Base-by-base conservation (phyloP, 257 asterid genomes). In the Euphrasia confusa region DNA sequence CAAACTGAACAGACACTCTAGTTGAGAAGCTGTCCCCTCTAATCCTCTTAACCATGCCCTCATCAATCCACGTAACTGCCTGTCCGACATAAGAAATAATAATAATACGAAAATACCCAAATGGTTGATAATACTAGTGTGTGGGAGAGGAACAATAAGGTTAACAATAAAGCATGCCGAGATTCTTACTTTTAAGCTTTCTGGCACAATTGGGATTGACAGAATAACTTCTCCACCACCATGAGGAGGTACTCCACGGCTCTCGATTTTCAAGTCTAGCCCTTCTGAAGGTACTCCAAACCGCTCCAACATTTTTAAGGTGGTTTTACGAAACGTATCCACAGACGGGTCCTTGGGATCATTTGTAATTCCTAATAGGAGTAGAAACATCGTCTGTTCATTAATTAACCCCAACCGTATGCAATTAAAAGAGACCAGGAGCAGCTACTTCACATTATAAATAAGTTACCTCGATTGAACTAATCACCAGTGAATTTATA, bases 31-130 rank as follows among this genome's bases (percentile, higher is more conserved):
- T 71, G 66, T 70, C 69, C 59, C 97, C 97, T 75, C 97, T 80
- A 60, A 92, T 89, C 76, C 94, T 82, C 87, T 87, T 89, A 68
- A 87, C 99, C 96, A 86, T 71, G 70, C 99, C 99, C 76, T 83
- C 96, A 7, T 89, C 97, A 73, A 70, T 84, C 97, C 97, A 92
- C 33, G 79, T 79, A 66, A 80, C 45, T 61, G 99, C 91, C 97
- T 93, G 77, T 56, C 14, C 33, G 48, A 59, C 35, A 50, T 18
- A 15, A 7, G 10, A 57, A 27, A 62, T 72, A 54, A 47, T 1
- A 47, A 47, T 13, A 4, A 21, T 21, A 21, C 14, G 8, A 3
- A 45, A 47, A 47, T 47, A 47, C 14, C 14, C 1, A 47, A 13
- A 47, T 14, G 0, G 6, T 12, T 11, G 0, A 47, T 10, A 47